Base-by-base conservation (phyloP, 257 asterid genomes). In the Ajuga chamaepitys region DNA sequence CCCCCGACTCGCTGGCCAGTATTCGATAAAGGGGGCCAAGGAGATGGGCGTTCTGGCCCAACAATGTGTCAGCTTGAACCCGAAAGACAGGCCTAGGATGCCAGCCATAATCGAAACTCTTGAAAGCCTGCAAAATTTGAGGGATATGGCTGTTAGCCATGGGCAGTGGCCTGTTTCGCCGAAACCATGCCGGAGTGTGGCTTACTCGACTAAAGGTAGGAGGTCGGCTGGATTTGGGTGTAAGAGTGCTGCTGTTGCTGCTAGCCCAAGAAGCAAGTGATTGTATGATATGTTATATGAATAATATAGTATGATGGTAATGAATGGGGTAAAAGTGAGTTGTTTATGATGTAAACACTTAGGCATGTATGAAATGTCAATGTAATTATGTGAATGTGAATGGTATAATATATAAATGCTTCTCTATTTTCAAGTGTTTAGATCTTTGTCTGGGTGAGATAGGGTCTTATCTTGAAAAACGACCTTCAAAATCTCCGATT, bases 1-100 rank as follows among this genome's bases (percentile, higher is more conserved):
- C 66, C 95, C 95, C 0, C 78, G 89, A 21, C 81, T 92, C 4
- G 84, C 76, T 7, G 97, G 98, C 47, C 98, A 89, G 21, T 89
- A 88, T 69, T 92, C 95, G 0, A 80, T 92, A 0, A 89, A 78
- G 53, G 98, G 97, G 35, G 80, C 98, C 14, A 83, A 80, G 48
- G 95, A 87, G 46, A 82, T 92, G 85, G 95, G 83, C 20, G 80
- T 77, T 38, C 22, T 89, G 75, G 95, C 95, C 82, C 77, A 63
- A 17, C 77, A 80, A 46, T 88, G 98, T 64, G 89, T 87, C 10
- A 85, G 97, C 57, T 72, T 82, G 73, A 85, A 86, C 73, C 91
- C 98, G 0, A 85, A 80, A 44, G 97, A 92, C 32, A 85, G 98
- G 76, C 98, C 98, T 37, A 92, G 83, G 70, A 88, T 92, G 89